Percentiles rank a stretch among this genome's conserved stretches.
These are phyloP conservation scores for Fusarium brevicatenulatum DNA, from an alignment of 2,329 filamentous ascomycete species.

Conservation along the genomic window DNA sequence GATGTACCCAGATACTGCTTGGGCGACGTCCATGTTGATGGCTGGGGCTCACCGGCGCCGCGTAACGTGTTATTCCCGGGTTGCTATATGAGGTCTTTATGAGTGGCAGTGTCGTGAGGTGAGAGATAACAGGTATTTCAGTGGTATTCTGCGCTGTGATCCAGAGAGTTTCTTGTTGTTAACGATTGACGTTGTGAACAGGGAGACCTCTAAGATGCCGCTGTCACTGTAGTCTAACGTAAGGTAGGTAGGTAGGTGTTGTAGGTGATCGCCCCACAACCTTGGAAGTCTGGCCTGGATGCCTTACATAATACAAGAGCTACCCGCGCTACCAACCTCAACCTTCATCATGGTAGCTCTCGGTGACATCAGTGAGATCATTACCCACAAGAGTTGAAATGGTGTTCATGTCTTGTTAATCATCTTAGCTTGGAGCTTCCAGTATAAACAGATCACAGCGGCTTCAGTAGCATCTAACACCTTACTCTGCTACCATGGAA, in stretches of 20 bases:
- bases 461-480: background rate
- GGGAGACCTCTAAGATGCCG: slow-evolving; percentile 27
- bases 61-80: slow-evolving; percentile 4
- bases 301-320: slow-evolving; percentile 35
- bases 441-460: background rate
- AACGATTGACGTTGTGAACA: slow-evolving; percentile 15
- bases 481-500: slow-evolving; percentile 47
- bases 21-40: slow-evolving; percentile 86
- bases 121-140: background rate
- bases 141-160: background rate
- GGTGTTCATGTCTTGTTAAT: background rate
- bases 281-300: slow-evolving; percentile 27
- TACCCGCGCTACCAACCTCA: slow-evolving; percentile 12
- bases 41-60: slow-evolving; percentile 26
- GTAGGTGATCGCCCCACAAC: slow-evolving; percentile 21
- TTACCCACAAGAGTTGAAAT: slow-evolving; percentile 7
- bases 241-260: background rate
- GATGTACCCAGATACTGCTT: slow-evolving; percentile 94
- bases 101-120: background rate
- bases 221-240: background rate
- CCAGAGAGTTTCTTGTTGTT: background rate
- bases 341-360: slow-evolving; percentile 21
- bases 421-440: background rate
- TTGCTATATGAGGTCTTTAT: background rate
- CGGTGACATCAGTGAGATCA: slow-evolving; percentile 30